These are phyloP conservation scores for Lolium rigidum DNA, from an alignment of 176 grass and related monocot genomes.

Conservation along the genomic window DNA sequence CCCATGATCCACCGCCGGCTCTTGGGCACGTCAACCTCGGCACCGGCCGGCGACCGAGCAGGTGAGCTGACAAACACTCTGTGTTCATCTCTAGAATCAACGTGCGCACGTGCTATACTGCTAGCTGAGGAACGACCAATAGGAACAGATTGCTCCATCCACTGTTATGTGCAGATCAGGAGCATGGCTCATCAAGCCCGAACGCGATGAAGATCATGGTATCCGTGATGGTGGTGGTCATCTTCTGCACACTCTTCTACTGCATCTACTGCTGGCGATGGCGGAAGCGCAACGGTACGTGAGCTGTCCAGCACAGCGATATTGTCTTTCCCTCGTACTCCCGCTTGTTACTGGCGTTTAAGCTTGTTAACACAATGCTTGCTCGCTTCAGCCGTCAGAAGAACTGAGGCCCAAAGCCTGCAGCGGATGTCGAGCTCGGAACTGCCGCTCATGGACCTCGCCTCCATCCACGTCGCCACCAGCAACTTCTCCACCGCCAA, in stretches of 20 bases:
- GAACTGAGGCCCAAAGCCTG: conserved; percentile 52
- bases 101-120: neutral
- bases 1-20: neutral
- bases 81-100: neutral
- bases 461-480: conserved; percentile 67
- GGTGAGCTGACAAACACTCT: neutral
- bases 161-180: neutral
- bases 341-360: neutral
- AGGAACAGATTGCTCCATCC: neutral
- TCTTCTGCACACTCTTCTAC: conserved; percentile 64
- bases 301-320: neutral
- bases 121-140: neutral
- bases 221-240: conserved; percentile 65
- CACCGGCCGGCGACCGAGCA: neutral
- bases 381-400: conserved; percentile 54
- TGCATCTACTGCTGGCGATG: conserved; percentile 94
- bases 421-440: conserved; percentile 64
- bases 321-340: neutral
- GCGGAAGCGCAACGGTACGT: conserved; percentile 79
- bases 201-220: conserved; percentile 65
- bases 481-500: conserved; percentile 75
- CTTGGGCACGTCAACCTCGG: neutral
- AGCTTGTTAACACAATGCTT: too few species aligned
- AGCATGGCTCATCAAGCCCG: conserved; percentile 34
- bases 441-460: conserved; percentile 70